Conservation (phyloP, 768 basidiomycete species). For the Suillus plorans region DNA sequence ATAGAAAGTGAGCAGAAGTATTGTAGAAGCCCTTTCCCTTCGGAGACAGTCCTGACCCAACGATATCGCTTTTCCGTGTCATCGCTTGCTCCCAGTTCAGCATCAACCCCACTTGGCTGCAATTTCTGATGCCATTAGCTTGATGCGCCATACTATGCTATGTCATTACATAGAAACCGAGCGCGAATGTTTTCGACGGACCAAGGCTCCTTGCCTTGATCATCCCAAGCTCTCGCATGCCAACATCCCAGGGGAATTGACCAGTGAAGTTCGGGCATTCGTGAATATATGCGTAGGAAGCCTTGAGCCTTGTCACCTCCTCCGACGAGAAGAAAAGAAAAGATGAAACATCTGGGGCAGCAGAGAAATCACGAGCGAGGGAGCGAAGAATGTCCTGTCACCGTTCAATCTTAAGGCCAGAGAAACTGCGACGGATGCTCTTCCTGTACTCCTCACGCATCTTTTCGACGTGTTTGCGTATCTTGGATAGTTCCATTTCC, state of each 20-base stretch:
- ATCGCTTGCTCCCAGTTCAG: too few species aligned
- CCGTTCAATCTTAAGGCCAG: slow-evolving; percentile 37
- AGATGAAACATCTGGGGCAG: slow-evolving; percentile 31
- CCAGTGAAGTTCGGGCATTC: slow-evolving; percentile 25
- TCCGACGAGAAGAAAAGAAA: slow-evolving; percentile 24
- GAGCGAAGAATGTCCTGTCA: slow-evolving; percentile 49
- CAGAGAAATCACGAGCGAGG: slow-evolving; percentile 42
- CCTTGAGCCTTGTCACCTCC: slow-evolving; percentile 39
- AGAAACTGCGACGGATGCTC: slow-evolving; percentile 31
- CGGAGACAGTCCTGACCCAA: too few species aligned
- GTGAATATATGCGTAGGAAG: slow-evolving; percentile 50
- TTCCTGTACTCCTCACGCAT: slow-evolving; percentile 31
- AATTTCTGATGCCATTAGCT: too few species aligned
- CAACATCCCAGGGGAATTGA: slow-evolving; percentile 55
- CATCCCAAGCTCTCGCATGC: slow-evolving; percentile 49
- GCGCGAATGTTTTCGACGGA: slow-evolving; percentile 38
- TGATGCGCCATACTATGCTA: too few species aligned
- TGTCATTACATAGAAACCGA: slow-evolving; percentile 49
- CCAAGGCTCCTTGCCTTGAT: slow-evolving; percentile 52
- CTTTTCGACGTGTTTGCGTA: slow-evolving; percentile 41
- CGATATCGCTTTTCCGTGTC: too few species aligned
- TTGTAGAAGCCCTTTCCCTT: too few species aligned
- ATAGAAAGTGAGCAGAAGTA: too few species aligned
- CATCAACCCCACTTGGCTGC: too few species aligned
- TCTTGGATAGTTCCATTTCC: slow-evolving; percentile 34